A percentile compares a stretch with the other conserved stretches of the same genome.
Evolutionary conservation across 805 yeast genomes (phyloP).

Genomic region (Candida taoyuanica): DNA sequence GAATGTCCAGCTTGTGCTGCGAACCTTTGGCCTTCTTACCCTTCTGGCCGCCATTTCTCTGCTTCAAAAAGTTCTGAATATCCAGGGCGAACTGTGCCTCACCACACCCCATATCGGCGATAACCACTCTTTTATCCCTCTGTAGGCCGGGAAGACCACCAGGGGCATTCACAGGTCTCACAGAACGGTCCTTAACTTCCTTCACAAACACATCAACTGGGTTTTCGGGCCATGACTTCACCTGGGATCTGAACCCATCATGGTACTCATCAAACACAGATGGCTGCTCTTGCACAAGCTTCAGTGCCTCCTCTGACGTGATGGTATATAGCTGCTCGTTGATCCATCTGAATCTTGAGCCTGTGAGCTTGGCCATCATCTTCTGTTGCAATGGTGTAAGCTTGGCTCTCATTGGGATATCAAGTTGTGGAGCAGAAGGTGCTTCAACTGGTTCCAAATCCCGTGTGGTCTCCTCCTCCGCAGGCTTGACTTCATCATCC

Average conservation of each 20-base stretch:
- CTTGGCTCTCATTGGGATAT: conserved; percentile 33
- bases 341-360: conserved; percentile 96
- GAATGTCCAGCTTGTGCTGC: conserved; percentile 39
- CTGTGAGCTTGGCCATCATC: conserved; percentile 91
- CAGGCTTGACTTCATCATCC: conserved; percentile 10
- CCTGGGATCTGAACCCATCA: conserved; percentile 92
- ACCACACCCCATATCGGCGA: conserved; percentile 99
- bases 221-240: conserved; percentile 96
- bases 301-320: conserved; percentile 70
- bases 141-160: conserved; percentile 85
- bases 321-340: conserved; percentile 95
- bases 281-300: conserved; percentile 75
- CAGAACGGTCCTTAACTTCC: conserved; percentile 55
- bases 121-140: conserved; percentile 50
- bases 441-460: not conserved
- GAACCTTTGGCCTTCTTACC: conserved; percentile 26
- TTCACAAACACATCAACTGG: conserved; percentile 90
- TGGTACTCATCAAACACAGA: conserved; percentile 90
- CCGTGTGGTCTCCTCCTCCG: not conserved
- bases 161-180: conserved; percentile 82
- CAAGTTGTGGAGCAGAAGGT: conserved; percentile 14
- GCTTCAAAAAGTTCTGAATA: conserved; percentile 45
- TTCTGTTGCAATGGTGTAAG: conserved; percentile 88
- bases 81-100: conserved; percentile 85
- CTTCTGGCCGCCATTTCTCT: conserved; percentile 28